Percentiles rank a stretch among this genome's conserved stretches.
These are phyloP conservation scores for Saccharomyces jurei DNA, from an alignment of 805 yeast genomes.

Conservation along the genomic window DNA sequence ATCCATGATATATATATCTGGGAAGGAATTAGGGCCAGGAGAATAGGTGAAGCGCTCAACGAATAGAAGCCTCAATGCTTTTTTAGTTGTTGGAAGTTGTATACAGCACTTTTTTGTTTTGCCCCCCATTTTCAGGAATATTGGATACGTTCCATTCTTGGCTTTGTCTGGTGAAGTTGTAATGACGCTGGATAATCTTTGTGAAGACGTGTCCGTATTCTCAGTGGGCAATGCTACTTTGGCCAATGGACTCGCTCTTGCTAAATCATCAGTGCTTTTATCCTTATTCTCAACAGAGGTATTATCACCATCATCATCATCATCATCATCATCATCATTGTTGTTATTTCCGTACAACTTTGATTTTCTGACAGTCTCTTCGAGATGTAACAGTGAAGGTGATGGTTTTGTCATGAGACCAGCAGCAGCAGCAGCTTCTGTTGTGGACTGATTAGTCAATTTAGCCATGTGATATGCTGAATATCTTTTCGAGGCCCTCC, in stretches of 20 bases:
- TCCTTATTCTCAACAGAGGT: background rate
- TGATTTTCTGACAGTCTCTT: background rate
- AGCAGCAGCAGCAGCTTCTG: slow-evolving; percentile 21
- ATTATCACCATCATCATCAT: no score
- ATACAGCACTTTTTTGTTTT: slow-evolving; percentile 45
- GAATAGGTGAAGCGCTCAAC: slow-evolving; percentile 83
- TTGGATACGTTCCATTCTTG: slow-evolving; percentile 2
- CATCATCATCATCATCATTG: background rate
- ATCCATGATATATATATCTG: slow-evolving; percentile 70
- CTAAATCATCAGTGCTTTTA: background rate
- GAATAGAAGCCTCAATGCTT: slow-evolving; percentile 57
- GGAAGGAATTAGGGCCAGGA: slow-evolving; percentile 63
- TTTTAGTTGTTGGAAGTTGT: slow-evolving; percentile 29
- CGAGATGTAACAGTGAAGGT: background rate
- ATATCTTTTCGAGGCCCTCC: slow-evolving; percentile 89
- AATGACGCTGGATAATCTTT: background rate
- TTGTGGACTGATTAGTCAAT: slow-evolving; percentile 41
- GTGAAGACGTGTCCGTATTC: background rate
- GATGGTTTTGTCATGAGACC: slow-evolving; percentile 10
- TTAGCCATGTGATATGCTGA: slow-evolving; percentile 90
- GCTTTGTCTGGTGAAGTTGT: background rate
- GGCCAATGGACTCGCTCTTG: background rate
- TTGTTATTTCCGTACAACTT: background rate
- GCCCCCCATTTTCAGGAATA: slow-evolving; percentile 46
- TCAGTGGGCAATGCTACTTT: background rate